A percentile compares a stretch with the other conserved stretches of the same genome.
Conservation (phyloP, 2,329 filamentous ascomycete species). For the Neopestalotiopsis sp. region DNA sequence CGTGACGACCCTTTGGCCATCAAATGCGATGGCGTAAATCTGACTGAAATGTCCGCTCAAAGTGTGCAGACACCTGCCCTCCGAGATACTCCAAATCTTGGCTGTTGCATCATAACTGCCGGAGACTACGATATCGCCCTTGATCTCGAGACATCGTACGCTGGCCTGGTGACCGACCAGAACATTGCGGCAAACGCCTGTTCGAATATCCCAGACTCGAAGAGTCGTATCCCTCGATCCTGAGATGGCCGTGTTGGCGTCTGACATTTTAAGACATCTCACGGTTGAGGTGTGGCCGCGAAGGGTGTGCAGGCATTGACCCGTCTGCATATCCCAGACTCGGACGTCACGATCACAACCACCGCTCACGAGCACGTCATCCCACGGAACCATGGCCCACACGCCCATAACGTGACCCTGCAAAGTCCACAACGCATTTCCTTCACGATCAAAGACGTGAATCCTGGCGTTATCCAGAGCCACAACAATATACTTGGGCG, state of each 20-base stretch:
- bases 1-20: conserved; percentile 90
- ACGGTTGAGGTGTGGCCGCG: conserved; percentile 97
- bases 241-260: conserved; percentile 91
- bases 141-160: conserved; percentile 92
- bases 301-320: conserved; percentile 78
- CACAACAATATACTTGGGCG: conserved; percentile 95
- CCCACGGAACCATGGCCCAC: conserved; percentile 99
- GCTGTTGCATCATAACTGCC: conserved; percentile 98
- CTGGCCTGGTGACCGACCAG: conserved; percentile 95
- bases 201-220: conserved; percentile 91
- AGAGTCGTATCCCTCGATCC: conserved; percentile 94
- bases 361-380: conserved; percentile 91
- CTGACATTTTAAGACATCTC: conserved; percentile 96
- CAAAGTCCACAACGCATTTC: conserved; percentile 84
- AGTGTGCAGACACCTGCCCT: conserved; percentile 89
- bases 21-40: conserved; percentile 98
- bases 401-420: conserved; percentile 99
- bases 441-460: conserved; percentile 94
- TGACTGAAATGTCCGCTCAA: conserved; percentile 96
- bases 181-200: conserved; percentile 87
- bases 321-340: conserved; percentile 94
- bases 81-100: conserved; percentile 96
- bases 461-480: conserved; percentile 98
- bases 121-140: conserved; percentile 96
- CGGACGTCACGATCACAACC: conserved; percentile 96